Percentiles rank a stretch among this genome's conserved stretches.
Evolutionary conservation across 352 stramenopile genomes (phyloP).

Genomic region (Pythium volutum): DNA sequence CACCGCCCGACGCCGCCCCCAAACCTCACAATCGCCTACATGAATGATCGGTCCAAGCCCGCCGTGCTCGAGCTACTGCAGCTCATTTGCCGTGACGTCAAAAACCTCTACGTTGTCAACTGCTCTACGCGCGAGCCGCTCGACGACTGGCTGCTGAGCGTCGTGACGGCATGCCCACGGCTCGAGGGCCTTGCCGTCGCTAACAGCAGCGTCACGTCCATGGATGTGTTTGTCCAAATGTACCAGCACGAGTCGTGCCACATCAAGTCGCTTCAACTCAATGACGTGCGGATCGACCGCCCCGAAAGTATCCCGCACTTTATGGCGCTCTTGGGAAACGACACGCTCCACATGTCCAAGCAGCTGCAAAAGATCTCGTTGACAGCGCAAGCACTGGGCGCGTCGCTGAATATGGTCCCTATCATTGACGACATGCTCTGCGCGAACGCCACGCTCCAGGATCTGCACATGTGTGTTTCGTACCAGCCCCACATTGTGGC

Average conservation of each 20-base stretch:
- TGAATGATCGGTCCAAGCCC: constrained; percentile 1
- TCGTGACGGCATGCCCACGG: not conserved
- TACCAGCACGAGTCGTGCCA: not conserved
- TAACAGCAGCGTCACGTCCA: not conserved
- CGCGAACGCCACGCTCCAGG: constrained; percentile 2
- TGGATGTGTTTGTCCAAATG: constrained; percentile 5
- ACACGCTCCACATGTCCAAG: not conserved
- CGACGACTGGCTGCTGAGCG: constrained; percentile 5
- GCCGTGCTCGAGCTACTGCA: constrained; percentile 7
- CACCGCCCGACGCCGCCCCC: not conserved
- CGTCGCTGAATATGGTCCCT: not conserved
- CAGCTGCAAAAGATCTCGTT: not conserved
- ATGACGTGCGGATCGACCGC: not conserved
- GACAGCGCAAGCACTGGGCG: not conserved
- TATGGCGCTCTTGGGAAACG: not conserved
- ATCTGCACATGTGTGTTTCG: not conserved
- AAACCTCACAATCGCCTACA: not conserved
- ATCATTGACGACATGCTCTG: not conserved
- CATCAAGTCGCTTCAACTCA: not conserved
- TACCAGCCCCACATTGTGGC: not conserved
- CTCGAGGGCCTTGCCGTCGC: not conserved
- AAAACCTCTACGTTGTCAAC: constrained; percentile 7
- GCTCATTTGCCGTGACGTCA: not conserved
- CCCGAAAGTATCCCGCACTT: not conserved
- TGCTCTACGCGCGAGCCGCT: not conserved